These are phyloP conservation scores for Heliocybe sulcata DNA, from an alignment of 1,284 basidiomycete genomes.

Conservation along the genomic window DNA sequence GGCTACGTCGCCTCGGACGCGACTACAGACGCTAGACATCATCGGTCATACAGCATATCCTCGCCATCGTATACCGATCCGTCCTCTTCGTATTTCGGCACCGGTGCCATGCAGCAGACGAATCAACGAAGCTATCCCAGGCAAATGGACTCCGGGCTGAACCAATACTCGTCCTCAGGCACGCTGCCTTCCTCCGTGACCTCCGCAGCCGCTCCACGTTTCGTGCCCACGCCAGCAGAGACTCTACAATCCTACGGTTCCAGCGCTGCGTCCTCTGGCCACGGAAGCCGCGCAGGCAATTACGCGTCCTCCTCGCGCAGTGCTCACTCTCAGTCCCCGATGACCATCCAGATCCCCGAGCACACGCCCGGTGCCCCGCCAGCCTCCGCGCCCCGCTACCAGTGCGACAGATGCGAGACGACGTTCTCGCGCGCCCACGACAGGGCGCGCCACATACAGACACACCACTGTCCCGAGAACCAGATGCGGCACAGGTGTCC, in stretches of 20 bases:
- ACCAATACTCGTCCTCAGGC: neutral
- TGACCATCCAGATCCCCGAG: neutral
- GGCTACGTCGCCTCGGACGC: neutral
- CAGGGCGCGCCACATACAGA: conserved; percentile 70
- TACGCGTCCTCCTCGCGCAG: neutral
- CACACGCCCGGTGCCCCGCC: conserved; percentile 10
- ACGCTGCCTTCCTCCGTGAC: neutral
- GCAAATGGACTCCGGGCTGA: neutral
- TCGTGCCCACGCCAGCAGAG: neutral
- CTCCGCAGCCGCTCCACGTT: neutral
- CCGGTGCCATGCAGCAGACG: neutral
- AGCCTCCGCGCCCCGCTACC: conserved; percentile 46
- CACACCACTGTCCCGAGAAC: conserved; percentile 47
- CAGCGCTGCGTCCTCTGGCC: neutral
- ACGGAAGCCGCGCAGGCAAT: neutral
- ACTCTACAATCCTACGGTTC: neutral
- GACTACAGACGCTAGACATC: neutral
- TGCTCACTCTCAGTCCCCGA: neutral
- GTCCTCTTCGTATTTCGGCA: neutral
- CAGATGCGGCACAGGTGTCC: neutral
- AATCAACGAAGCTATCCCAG: neutral
- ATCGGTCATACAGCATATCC: neutral
- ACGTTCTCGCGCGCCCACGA: conserved; percentile 74
- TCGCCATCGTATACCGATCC: neutral
- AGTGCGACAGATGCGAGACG: conserved; percentile 64